These are phyloP conservation scores for Leptographium wingfieldii DNA, from an alignment of 2,329 filamentous ascomycete species.

Conservation along the genomic window DNA sequence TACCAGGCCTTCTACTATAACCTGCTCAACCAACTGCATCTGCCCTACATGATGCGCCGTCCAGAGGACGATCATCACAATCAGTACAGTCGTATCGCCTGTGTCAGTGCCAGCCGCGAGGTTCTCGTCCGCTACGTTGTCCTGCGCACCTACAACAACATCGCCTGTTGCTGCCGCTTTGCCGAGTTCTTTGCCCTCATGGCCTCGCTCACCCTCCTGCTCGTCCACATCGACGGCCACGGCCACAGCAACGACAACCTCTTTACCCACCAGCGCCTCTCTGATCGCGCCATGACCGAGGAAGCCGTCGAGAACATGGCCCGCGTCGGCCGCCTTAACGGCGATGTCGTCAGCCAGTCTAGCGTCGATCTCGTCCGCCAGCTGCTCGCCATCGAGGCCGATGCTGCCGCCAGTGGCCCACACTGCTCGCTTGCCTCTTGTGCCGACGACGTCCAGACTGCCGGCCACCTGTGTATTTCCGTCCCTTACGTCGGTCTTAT, in stretches of 20 bases:
- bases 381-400: conserved; percentile 21
- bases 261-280: conserved; percentile 24
- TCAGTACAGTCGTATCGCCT: conserved; percentile 23
- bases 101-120: conserved; percentile 25
- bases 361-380: conserved; percentile 19
- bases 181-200: conserved; percentile 21
- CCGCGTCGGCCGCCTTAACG: conserved; percentile 14
- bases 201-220: conserved; percentile 23
- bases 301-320: conserved; percentile 23
- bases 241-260: conserved; percentile 4
- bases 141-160: conserved; percentile 19
- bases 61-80: conserved; percentile 11
- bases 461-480: conserved; percentile 18
- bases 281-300: conserved; percentile 27
- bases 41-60: conserved; percentile 24
- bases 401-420: conserved; percentile 13
- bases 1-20: conserved; percentile 26
- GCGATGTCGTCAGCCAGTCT: conserved; percentile 20
- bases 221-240: conserved; percentile 24
- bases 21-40: conserved; percentile 25
- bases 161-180: conserved; percentile 20
- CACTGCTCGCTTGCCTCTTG: not conserved
- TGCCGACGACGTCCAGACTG: not conserved
- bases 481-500: conserved; percentile 31
- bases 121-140: conserved; percentile 23